Conservation (phyloP, 2,329 filamentous ascomycete genomes). For the Trichoderma brevicompactum region DNA sequence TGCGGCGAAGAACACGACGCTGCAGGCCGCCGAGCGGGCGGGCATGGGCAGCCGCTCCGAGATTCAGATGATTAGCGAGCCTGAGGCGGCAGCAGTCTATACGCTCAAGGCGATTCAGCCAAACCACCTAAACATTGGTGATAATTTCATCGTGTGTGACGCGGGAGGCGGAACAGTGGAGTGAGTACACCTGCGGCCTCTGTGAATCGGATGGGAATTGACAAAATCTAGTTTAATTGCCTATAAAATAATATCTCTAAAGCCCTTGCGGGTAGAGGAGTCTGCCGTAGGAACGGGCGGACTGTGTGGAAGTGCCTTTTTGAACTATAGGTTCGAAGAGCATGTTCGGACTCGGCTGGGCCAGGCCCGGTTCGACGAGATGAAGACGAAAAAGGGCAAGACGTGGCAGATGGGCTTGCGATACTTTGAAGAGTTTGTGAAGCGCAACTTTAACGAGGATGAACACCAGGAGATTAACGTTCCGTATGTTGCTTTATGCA, state of each 20-base stretch:
- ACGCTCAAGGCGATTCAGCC: conserved; percentile 80
- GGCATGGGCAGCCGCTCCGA: conserved; percentile 74
- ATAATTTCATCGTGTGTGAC: conserved; percentile 67
- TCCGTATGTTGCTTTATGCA: conserved; percentile 54
- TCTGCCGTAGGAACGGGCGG: conserved; percentile 79
- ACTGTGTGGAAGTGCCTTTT: conserved; percentile 75
- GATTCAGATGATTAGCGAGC: conserved; percentile 80
- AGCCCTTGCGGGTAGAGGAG: conserved; percentile 74
- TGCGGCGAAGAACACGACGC: conserved; percentile 80
- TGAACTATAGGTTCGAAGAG: conserved; percentile 82
- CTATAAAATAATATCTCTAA: conserved; percentile 76
- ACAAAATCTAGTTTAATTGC: conserved; percentile 62
- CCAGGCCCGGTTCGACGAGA: conserved; percentile 68
- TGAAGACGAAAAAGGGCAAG: conserved; percentile 77
- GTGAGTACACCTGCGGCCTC: conserved; percentile 44
- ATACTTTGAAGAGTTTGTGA: conserved; percentile 85
- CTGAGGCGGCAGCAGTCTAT: conserved; percentile 79
- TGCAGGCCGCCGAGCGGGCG: conserved; percentile 76
- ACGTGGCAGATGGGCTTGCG: conserved; percentile 79
- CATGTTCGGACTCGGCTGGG: conserved; percentile 72
- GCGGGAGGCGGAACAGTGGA: conserved; percentile 71
- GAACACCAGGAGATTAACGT: conserved; percentile 78
- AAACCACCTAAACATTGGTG: conserved; percentile 70
- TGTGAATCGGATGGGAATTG: conserved; percentile 53
- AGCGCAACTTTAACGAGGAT: conserved; percentile 80